Percentiles rank a stretch among this genome's conserved stretches.
phyloP scores from a whole-genome alignment of 345 rosid genomes.

The Brassica nigra region DNA sequence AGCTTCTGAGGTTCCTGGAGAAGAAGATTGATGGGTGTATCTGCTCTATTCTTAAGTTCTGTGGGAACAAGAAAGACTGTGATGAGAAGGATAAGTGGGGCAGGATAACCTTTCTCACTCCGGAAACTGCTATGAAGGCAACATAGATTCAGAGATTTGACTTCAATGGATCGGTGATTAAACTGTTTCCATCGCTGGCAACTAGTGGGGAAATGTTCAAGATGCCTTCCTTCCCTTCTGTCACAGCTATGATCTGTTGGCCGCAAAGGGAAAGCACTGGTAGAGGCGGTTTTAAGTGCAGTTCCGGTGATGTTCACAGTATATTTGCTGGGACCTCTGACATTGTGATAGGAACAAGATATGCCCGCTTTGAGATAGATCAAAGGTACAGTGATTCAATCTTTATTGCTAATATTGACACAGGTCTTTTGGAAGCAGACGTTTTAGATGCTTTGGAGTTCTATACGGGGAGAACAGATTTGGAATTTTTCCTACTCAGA shows the following conservation, averaged over 20 bases:
- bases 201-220: constrained; percentile 51
- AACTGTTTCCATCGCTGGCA: constrained; percentile 52
- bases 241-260: constrained; percentile 70
- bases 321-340: constrained; percentile 47
- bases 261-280: constrained; percentile 71
- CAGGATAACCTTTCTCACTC: constrained; percentile 71
- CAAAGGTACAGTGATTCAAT: background rate
- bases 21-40: constrained; percentile 56
- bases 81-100: constrained; percentile 77
- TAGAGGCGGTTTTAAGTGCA: constrained; percentile 49
- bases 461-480: too few relatives aligned
- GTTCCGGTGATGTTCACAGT: constrained; percentile 44
- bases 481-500: too few relatives aligned
- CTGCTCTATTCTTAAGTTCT: constrained; percentile 57
- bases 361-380: constrained; percentile 47
- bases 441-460: too few relatives aligned
- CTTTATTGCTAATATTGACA: too few relatives aligned
- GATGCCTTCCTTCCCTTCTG: constrained; percentile 60
- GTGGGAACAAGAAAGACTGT: constrained; percentile 44
- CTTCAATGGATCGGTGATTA: constrained; percentile 59
- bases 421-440: too few relatives aligned
- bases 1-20: constrained; percentile 67
- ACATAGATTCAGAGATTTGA: constrained; percentile 53
- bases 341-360: constrained; percentile 54
- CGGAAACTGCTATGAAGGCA: constrained; percentile 73